Evolutionary conservation across 2,329 filamentous ascomycete genomes (phyloP).

Genomic region (Metarhizium sp.): DNA sequence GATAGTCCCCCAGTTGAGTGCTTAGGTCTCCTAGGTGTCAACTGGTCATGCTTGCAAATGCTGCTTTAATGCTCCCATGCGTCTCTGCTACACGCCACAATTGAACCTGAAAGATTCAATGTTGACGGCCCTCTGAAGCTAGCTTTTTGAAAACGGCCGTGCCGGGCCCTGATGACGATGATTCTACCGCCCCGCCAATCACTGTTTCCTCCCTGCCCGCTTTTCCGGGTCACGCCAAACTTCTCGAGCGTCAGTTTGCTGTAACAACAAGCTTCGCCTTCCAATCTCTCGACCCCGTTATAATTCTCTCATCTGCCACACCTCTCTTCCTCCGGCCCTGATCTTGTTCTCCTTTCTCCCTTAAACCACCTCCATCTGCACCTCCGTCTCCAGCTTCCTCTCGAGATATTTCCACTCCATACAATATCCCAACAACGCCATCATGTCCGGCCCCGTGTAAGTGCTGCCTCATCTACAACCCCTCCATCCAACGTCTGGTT

Average conservation of each 20-base stretch:
- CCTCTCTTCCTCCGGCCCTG: constrained; percentile 3
- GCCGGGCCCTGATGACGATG: constrained; percentile 6
- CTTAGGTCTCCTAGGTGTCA: too few species aligned
- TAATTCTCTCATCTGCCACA: constrained; percentile 8
- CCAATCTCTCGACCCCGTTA: constrained; percentile 2
- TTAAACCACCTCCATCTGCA: constrained; percentile 10
- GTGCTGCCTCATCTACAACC: constrained; percentile 24
- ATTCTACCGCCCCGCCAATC: constrained; percentile 3
- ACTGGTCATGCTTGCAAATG: background rate
- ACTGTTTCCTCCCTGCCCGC: constrained; percentile 5
- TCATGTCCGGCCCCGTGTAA: constrained; percentile 62
- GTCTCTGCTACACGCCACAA: background rate
- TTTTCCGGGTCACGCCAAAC: constrained; percentile 11
- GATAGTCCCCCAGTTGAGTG: too few species aligned
- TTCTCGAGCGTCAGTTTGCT: constrained; percentile 7
- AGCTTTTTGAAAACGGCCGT: background rate
- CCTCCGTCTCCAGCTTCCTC: constrained; percentile 10
- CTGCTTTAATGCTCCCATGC: background rate
- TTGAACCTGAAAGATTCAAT: too few species aligned
- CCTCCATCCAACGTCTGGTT: constrained; percentile 16
- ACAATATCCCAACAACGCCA: constrained; percentile 17
- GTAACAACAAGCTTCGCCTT: constrained; percentile 5
- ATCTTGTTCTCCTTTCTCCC: constrained; percentile 7
- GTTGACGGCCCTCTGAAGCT: too few species aligned
- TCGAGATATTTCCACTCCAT: constrained; percentile 1